Percentiles rank a stretch among this genome's conserved stretches.
Conservation (phyloP, 208 protist species). For the Acanthamoeba lenticulata region DNA sequence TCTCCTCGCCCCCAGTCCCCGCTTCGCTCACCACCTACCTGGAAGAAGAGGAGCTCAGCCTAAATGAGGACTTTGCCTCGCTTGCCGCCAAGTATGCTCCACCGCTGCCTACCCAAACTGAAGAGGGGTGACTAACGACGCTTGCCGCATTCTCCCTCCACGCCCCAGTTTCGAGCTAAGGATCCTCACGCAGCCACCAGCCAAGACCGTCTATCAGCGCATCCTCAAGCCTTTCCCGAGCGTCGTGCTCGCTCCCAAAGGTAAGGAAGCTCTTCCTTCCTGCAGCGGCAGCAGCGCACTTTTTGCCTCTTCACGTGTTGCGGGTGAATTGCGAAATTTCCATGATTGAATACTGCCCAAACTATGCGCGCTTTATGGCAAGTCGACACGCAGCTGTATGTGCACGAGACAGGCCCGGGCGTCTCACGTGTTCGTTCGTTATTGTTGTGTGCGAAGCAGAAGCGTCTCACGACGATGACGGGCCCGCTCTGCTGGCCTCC, state of each 20-base stretch:
- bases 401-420: not conserved
- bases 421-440: not conserved
- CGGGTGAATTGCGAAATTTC: conserved; percentile 65
- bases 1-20: not conserved
- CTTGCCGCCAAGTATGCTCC: not conserved
- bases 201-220: conserved; percentile 80
- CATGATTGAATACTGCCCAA: no score
- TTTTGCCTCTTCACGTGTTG: not conserved
- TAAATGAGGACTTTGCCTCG: not conserved
- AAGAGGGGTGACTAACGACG: no score
- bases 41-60: not conserved
- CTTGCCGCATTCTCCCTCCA: no score
- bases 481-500: not conserved
- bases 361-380: no score
- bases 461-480: not conserved
- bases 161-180: conserved; percentile 66
- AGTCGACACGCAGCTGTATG: no score
- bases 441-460: not conserved
- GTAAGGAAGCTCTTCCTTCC: no score
- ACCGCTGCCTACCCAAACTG: not conserved
- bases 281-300: not conserved
- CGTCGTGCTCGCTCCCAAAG: not conserved
- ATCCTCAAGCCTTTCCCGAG: conserved; percentile 82
- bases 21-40: not conserved
- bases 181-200: conserved; percentile 79